A percentile compares a stretch with the other conserved stretches of the same genome.
Evolutionary conservation across 768 basidiomycete species (phyloP).

Genomic region (Russula sp.): DNA sequence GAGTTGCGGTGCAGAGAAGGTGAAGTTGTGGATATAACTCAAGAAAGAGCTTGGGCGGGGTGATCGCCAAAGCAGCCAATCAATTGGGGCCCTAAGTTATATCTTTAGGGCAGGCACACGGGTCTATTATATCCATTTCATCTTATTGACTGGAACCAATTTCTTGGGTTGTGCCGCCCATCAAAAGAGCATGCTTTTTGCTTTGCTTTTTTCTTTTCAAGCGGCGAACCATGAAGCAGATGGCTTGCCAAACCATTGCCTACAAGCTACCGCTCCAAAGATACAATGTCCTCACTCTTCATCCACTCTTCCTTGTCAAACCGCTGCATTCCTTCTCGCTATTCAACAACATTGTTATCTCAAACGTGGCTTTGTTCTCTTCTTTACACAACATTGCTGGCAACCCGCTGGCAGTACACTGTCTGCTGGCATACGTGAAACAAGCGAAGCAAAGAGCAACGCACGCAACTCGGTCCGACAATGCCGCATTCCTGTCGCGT

Average conservation of each 20-base stretch:
- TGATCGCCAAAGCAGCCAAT: background rate
- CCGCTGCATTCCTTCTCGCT: background rate
- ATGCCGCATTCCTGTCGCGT: constrained; percentile 14
- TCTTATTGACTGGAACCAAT: background rate
- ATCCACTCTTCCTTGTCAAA: background rate
- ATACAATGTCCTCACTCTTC: background rate
- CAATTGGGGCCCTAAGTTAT: constrained; percentile 2
- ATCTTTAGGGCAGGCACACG: constrained; percentile 18
- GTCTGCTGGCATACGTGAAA: background rate
- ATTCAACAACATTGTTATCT: background rate
- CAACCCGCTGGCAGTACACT: background rate
- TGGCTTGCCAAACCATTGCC: background rate
- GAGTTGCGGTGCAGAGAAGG: background rate
- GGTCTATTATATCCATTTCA: background rate
- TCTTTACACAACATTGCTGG: background rate
- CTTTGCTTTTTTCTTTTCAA: too few species aligned
- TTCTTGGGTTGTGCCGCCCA: background rate
- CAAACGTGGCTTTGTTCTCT: background rate
- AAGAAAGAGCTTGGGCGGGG: background rate
- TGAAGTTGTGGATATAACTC: background rate
- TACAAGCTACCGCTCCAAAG: background rate
- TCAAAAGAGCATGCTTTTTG: background rate
- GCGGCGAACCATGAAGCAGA: background rate
- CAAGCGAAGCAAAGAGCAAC: too few species aligned
- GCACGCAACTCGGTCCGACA: background rate